Evolutionary conservation across 2,329 filamentous ascomycete genomes (phyloP).

Genomic region (Colletotrichum spinosum): DNA sequence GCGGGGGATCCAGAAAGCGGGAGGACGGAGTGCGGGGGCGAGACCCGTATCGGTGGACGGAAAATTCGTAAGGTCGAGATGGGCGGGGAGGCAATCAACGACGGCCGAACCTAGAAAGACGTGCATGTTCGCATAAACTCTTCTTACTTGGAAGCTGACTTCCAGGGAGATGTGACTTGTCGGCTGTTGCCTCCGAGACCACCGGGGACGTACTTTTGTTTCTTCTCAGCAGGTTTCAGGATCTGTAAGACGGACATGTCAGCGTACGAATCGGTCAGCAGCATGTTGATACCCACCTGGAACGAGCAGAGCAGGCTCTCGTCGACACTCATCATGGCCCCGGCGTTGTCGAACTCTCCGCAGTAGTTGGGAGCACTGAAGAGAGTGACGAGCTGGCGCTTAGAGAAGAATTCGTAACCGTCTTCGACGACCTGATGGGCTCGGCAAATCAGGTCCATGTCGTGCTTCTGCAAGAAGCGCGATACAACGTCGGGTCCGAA

Average conservation of each 20-base stretch:
- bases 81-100: constrained; percentile 71
- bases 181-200: constrained; percentile 77
- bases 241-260: constrained; percentile 70
- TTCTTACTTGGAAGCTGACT: constrained; percentile 73
- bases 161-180: constrained; percentile 75
- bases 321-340: constrained; percentile 99
- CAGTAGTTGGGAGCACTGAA: constrained; percentile 99
- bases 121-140: constrained; percentile 77
- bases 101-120: constrained; percentile 94
- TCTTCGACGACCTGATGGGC: constrained; percentile 99
- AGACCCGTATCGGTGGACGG: constrained; percentile 24
- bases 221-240: constrained; percentile 99
- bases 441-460: constrained; percentile 99
- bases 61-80: constrained; percentile 26
- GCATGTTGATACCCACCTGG: constrained; percentile 72
- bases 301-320: constrained; percentile 98
- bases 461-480: constrained; percentile 97
- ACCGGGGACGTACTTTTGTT: constrained; percentile 98
- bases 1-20: constrained; percentile 25
- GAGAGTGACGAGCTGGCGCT: constrained; percentile 94
- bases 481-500: constrained; percentile 98
- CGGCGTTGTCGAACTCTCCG: constrained; percentile 98
- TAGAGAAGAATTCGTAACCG: constrained; percentile 99
- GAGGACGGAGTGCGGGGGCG: constrained; percentile 21
- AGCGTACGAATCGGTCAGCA: constrained; percentile 17